Percentiles rank a stretch among this genome's conserved stretches.
Evolutionary conservation across 148 eudicot species (phyloP).

Genomic region (Gaultheria prostrata): DNA sequence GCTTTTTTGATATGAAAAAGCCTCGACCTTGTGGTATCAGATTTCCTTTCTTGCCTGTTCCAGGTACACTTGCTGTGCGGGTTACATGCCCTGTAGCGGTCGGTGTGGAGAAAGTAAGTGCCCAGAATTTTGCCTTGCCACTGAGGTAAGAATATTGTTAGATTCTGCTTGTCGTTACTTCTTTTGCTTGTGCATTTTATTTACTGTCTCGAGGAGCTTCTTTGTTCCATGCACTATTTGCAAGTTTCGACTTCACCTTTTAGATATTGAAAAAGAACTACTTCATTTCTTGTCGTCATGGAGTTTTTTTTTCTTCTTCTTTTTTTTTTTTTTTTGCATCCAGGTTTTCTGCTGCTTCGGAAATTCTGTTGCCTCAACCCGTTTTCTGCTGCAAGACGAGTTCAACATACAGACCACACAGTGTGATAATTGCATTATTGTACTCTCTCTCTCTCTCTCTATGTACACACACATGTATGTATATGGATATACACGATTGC

Average conservation of each 20-base stretch:
- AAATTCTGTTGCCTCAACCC: slow-evolving; percentile 86
- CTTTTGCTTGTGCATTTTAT: not conserved
- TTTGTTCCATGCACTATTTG: not conserved
- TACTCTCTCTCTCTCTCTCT: slow-evolving; percentile 40
- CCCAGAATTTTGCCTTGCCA: slow-evolving; percentile 88
- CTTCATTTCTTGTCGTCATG: not conserved
- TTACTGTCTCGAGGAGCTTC: not conserved
- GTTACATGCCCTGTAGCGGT: slow-evolving; percentile 98
- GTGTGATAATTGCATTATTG: slow-evolving; percentile 98
- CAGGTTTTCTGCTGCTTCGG: slow-evolving; percentile 83
- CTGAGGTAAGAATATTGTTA: slow-evolving; percentile 56
- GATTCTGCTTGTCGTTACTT: slow-evolving; percentile 4
- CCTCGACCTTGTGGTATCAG: not conserved
- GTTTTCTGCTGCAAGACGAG: slow-evolving; percentile 94
- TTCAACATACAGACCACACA: slow-evolving; percentile 82
- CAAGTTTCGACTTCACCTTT: not conserved
- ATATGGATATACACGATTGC: too few species aligned
- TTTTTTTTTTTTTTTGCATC: not conserved
- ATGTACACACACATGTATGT: not conserved
- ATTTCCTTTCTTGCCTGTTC: not conserved
- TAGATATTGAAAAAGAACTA: not conserved
- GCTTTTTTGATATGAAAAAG: not conserved
- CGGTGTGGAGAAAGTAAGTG: slow-evolving; percentile 75
- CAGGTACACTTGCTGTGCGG: slow-evolving; percentile 90
- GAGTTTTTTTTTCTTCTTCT: not conserved